Conservation (phyloP, 805 yeast species). For the Saccharomyces eubayanus region DNA sequence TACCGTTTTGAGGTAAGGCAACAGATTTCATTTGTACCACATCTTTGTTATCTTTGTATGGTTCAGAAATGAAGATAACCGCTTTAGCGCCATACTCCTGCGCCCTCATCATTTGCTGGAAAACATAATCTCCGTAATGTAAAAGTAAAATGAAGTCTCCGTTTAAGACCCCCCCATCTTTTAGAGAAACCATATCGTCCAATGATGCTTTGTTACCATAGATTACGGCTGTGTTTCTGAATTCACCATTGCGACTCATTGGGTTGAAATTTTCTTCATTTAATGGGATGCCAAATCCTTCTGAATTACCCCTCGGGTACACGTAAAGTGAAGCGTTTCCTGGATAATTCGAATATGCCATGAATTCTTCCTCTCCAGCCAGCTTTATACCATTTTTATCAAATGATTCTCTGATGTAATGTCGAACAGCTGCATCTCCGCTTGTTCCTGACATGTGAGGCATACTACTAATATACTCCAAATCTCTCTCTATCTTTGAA, state of each 20-base stretch:
- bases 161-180: slow-evolving; percentile 32
- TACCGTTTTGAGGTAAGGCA: slow-evolving; percentile 47
- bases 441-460: slow-evolving; percentile 85
- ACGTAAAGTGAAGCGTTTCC: slow-evolving; percentile 23
- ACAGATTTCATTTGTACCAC: slow-evolving; percentile 38
- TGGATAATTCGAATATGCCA: slow-evolving; percentile 62
- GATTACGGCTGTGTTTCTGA: slow-evolving; percentile 40
- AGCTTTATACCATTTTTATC: slow-evolving; percentile 45
- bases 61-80: slow-evolving; percentile 54
- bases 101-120: slow-evolving; percentile 49
- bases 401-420: slow-evolving; percentile 54
- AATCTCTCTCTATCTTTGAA: slow-evolving; percentile 50
- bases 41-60: slow-evolving; percentile 26
- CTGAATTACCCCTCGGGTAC: slow-evolving; percentile 19
- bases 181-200: slow-evolving; percentile 43
- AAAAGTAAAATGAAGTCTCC: slow-evolving; percentile 47
- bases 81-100: slow-evolving; percentile 52
- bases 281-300: slow-evolving; percentile 22
- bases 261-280: slow-evolving; percentile 53
- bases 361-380: slow-evolving; percentile 37
- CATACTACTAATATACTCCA: slow-evolving; percentile 68
- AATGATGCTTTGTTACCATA: slow-evolving; percentile 62
- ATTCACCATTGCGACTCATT: slow-evolving; percentile 51
- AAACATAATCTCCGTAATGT: slow-evolving; percentile 46
- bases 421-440: slow-evolving; percentile 69